Evolutionary conservation across 257 asterid species (phyloP).

Genomic region (Leptodermis oblonga): DNA sequence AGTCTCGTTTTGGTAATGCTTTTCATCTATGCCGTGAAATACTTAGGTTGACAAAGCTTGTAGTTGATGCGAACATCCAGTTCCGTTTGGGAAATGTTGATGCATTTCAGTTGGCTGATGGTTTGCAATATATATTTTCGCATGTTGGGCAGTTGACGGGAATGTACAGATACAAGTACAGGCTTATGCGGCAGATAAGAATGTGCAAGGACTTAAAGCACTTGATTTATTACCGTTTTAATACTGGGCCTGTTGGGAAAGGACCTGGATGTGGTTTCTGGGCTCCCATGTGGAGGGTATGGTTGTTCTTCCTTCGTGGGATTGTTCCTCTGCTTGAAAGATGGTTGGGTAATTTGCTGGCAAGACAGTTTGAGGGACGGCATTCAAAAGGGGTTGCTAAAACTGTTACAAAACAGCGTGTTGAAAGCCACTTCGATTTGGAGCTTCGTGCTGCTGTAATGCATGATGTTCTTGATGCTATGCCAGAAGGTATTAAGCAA

Average conservation of each 20-base stretch:
- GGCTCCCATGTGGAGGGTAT: slow-evolving; percentile 99
- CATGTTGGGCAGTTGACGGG: slow-evolving; percentile 99
- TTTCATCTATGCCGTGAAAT: slow-evolving; percentile 99
- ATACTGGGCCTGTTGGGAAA: slow-evolving; percentile 99
- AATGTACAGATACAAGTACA: slow-evolving; percentile 94
- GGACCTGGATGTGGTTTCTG: slow-evolving; percentile 99
- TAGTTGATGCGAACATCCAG: slow-evolving; percentile 97
- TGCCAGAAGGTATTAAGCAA: slow-evolving; percentile 99
- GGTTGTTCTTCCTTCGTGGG: slow-evolving; percentile 98
- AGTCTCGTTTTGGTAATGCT: slow-evolving; percentile 96
- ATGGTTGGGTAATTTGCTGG: slow-evolving; percentile 96
- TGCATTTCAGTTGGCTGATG: slow-evolving; percentile 99
- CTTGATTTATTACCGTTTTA: slow-evolving; percentile 91
- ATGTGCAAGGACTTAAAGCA: slow-evolving; percentile 99
- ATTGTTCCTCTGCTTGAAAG: slow-evolving; percentile 97
- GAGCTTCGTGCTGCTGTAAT: slow-evolving; percentile 99
- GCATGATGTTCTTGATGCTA: slow-evolving; percentile 99
- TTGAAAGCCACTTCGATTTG: slow-evolving; percentile 95
- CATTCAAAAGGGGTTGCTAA: slow-evolving; percentile 99
- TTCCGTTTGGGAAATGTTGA: slow-evolving; percentile 97
- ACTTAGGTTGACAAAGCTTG: slow-evolving; percentile 91
- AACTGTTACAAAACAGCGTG: slow-evolving; percentile 99
- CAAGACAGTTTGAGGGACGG: slow-evolving; percentile 96
- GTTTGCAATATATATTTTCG: slow-evolving; percentile 91
- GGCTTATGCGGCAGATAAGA: slow-evolving; percentile 98